Percentiles rank a stretch among this genome's conserved stretches.
Conservation (phyloP, 75 land plant species). For the Selaginella tamariscina region DNA sequence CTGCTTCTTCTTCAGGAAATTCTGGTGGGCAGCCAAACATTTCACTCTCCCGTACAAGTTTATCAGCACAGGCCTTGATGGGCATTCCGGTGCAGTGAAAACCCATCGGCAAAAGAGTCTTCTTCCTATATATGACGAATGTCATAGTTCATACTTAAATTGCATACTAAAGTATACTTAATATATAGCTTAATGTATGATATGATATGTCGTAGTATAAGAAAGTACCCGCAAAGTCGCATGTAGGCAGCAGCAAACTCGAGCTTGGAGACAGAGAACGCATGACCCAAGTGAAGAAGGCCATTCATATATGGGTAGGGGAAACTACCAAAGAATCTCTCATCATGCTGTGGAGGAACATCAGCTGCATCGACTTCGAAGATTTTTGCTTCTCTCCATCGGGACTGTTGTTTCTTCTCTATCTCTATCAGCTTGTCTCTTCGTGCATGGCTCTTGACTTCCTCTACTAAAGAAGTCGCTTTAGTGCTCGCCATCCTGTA, state of each 20-base stretch:
- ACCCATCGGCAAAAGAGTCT: slow-evolving; percentile 66
- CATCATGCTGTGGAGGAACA: slow-evolving; percentile 37
- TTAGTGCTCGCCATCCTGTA: too few relatives aligned
- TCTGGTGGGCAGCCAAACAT: slow-evolving; percentile 60
- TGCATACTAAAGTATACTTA: too few relatives aligned
- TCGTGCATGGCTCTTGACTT: slow-evolving; percentile 44
- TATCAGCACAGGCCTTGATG: slow-evolving; percentile 91
- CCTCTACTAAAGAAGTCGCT: too few relatives aligned
- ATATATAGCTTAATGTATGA: too few relatives aligned
- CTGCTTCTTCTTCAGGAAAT: slow-evolving; percentile 34
- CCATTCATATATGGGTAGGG: slow-evolving; percentile 95
- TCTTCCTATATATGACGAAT: too few relatives aligned
- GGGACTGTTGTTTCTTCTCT: slow-evolving; percentile 31
- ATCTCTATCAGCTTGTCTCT: slow-evolving; percentile 55
- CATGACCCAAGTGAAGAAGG: slow-evolving; percentile 69
- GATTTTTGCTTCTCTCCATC: slow-evolving; percentile 51
- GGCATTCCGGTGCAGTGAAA: slow-evolving; percentile 92
- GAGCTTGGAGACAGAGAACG: slow-evolving; percentile 69
- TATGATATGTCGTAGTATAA: too few relatives aligned
- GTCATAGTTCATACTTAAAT: too few relatives aligned
- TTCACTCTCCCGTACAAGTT: slow-evolving; percentile 50
- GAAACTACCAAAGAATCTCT: slow-evolving; percentile 87
- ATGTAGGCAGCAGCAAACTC: slow-evolving; percentile 78
- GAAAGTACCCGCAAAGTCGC: slow-evolving; percentile 63
- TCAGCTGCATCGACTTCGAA: slow-evolving; percentile 45